Percentiles rank a stretch among this genome's conserved stretches.
These are phyloP conservation scores for Apiospora malaysiana DNA, from an alignment of 2,329 filamentous ascomycete genomes.

Conservation along the genomic window DNA sequence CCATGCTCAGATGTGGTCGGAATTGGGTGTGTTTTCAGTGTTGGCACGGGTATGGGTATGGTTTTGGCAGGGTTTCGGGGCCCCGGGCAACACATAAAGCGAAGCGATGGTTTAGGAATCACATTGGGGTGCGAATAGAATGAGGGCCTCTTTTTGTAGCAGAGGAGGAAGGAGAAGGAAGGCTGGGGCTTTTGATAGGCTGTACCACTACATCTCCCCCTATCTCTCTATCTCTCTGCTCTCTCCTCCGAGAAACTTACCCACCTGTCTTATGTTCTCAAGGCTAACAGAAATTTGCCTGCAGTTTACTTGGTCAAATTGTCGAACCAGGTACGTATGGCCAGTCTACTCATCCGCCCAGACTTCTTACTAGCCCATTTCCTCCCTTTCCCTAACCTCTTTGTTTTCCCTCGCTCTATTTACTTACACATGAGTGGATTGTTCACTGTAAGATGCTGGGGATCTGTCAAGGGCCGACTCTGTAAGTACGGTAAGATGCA, in stretches of 20 bases:
- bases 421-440: not conserved
- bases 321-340: slow-evolving; percentile 1
- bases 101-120: not conserved
- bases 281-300: slow-evolving; percentile 7
- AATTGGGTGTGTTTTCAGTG: not conserved
- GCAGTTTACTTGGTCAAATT: not conserved
- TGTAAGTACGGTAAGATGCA: not conserved
- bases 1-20: not conserved
- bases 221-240: not conserved
- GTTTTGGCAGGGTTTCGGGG: not conserved
- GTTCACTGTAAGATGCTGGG: not conserved
- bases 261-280: not conserved
- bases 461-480: too few relatives aligned
- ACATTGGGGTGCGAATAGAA: not conserved
- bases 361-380: not conserved
- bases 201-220: slow-evolving; percentile 4
- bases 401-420: not conserved
- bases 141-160: not conserved
- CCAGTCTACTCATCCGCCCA: not conserved
- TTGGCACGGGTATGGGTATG: not conserved
- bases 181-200: slow-evolving; percentile 1
- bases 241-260: not conserved
- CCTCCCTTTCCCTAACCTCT: not conserved
- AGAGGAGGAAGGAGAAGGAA: not conserved
- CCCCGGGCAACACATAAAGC: not conserved